Base-by-base conservation (phyloP, 108 stramenopile species). In the Nitzschia sp. region DNA sequence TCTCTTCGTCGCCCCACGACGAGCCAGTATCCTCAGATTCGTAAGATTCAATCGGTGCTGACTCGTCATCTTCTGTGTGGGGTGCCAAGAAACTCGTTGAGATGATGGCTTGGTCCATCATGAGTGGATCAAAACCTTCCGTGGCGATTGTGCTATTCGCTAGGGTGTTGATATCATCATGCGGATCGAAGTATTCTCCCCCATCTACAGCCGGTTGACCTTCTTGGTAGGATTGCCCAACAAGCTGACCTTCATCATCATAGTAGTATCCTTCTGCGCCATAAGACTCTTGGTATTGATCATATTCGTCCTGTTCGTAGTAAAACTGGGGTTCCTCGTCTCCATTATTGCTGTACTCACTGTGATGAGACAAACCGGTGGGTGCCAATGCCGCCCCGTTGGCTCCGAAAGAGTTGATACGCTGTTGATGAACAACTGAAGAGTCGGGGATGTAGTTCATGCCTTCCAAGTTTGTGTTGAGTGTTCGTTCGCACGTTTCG, bases 401-500 rank as follows among this genome's bases (percentile, higher is more conserved):
- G 38, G 38, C 13, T 13, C 9, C 8, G 48, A 32, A 50, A 13
- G 38, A 41, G 38, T 41, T 6, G 38, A n/a, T n/a, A n/a, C n/a
- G 38, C 38, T 41, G 38, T 0, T 52, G 16, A 35, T 9, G n/a
- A n/a, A 31, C 38, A 2, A 23, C 44, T 4, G 46, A 16, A 8
- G 9, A 15, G 15, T 31, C 33, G 0, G 32, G 53, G 31, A 66
- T 9, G 33, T 55, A 66, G 33, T 66, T 54, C 22, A 66, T 54
- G 17, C 66, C 66, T 30, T 66, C 66, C 53, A 66, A 38, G 28
- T 66, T 66, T 3, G 66, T 66, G 26, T 66, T 66, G 35, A 66
- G 50, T 26, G 66, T 66, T 44, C 30, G 25, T 1, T 52, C 53
- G 38, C 46, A 38, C 23, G 66, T 66, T 2, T 52, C 63, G 27